A percentile compares a stretch with the other conserved stretches of the same genome.
Conservation (phyloP, 1,284 basidiomycete species). For the Stereum hirsutum region DNA sequence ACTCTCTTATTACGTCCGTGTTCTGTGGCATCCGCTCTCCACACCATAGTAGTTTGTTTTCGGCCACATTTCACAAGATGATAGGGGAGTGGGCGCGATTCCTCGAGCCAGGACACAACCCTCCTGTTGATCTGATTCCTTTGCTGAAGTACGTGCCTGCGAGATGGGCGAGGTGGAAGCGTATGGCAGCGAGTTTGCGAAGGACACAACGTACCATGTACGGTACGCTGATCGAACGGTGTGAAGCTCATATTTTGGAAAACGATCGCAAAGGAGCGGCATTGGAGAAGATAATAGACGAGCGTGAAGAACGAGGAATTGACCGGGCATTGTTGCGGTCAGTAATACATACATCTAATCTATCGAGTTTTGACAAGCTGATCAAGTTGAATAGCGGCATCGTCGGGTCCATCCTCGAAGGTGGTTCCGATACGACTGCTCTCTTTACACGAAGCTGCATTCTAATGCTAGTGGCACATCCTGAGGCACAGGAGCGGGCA, state of each 20-base stretch:
- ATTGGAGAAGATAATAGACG: neutral
- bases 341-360: neutral
- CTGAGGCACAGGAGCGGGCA: neutral
- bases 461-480: neutral
- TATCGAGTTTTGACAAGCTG: neutral
- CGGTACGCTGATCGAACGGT: slow-evolving; percentile 13
- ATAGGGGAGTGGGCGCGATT: slow-evolving; percentile 18
- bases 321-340: neutral
- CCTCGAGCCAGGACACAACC: slow-evolving; percentile 20
- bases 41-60: slow-evolving; percentile 15
- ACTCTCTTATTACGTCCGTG: slow-evolving; percentile 20
- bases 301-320: neutral
- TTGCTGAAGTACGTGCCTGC: slow-evolving; percentile 24
- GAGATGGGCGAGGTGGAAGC: slow-evolving; percentile 24
- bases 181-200: slow-evolving; percentile 13
- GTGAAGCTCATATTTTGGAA: neutral
- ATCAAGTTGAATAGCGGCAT: neutral
- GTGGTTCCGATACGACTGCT: neutral
- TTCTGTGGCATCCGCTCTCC: slow-evolving; percentile 22
- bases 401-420: neutral
- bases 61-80: slow-evolving; percentile 17
- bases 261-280: neutral
- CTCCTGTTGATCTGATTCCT: slow-evolving; percentile 25
- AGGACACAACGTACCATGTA: slow-evolving; percentile 16
- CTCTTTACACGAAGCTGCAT: neutral